Base-by-base conservation (phyloP, 106 monocot species). In the Phalaenopsis equestris region DNA sequence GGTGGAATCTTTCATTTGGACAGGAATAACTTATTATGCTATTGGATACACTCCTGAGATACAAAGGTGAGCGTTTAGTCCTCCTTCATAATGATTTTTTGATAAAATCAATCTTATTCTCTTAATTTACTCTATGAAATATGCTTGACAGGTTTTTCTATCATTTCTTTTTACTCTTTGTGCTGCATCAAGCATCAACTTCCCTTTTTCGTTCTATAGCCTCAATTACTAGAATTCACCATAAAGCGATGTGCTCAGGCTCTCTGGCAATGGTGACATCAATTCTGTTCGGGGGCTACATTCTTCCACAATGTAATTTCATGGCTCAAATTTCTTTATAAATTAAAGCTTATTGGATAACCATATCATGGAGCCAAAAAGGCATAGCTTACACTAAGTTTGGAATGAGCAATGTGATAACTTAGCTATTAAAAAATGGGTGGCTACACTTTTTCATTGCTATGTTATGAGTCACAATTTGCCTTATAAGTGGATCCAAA, bases 1-100 rank as follows among this genome's bases (percentile, higher is more conserved):
- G 36, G 46, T 87, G 3, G 86, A 86, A 68, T 86, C 86, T 47
- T 82, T 86, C 12, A 77, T 84, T 37, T 89, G 86, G 89, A 85
- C 84, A 65, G 43, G 37, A 67, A n/a, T 89, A 42, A 86, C 84
- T 6, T 89, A 89, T 41, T 86, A 89, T 83, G 75, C 67, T 48
- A 86, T 83, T 76, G 88, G 88, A 3, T 89, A 83, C 56, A 83
- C 80, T 39, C 84, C 80, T 49, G 84, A 80, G n/a, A 73, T 55
- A 80, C 36, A 67, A 77, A 84, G 84, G 84, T 30, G 48, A 58
- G 41, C 38, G 14, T 3, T 64, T 2, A 52, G 52, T 52, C 14
- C 12, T 52, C 12, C 12, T 52, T 52, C 52, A 52, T 52, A 52
- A 52, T 52, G 14, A 14, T 14, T 52, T 52, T 10, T 12, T 52